Conservation (phyloP, 768 basidiomycete species). For the Podaxis rugospora region DNA sequence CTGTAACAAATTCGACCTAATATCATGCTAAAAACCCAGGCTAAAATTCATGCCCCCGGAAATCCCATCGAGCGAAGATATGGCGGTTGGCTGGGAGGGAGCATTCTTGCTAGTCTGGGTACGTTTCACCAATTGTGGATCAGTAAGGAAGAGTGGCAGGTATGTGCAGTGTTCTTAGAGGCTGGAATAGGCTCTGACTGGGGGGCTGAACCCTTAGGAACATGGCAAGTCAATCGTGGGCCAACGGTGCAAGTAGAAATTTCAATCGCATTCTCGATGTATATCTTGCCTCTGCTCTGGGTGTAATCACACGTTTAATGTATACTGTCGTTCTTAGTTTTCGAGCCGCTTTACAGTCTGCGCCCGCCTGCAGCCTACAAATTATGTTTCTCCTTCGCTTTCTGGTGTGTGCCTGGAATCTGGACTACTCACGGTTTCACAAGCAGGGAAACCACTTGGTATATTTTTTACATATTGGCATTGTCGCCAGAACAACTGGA, state of each 20-base stretch:
- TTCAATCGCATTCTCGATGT: conserved; percentile 3
- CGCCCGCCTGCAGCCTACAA: too few species aligned
- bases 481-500: neutral
- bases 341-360: too few species aligned
- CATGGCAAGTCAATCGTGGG: conserved; percentile 80
- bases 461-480: too few species aligned
- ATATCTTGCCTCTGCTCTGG: neutral
- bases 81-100: conserved; percentile 94
- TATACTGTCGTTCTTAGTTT: neutral
- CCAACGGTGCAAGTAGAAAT: conserved; percentile 74
- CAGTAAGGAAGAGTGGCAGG: conserved; percentile 90
- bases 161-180: conserved; percentile 26
- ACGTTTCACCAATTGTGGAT: conserved; percentile 99
- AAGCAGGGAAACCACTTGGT: too few species aligned
- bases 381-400: neutral
- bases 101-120: conserved; percentile 89
- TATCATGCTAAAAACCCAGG: conserved; percentile 32
- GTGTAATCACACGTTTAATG: neutral
- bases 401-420: too few species aligned
- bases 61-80: conserved; percentile 87
- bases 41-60: conserved; percentile 90
- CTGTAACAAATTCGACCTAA: neutral
- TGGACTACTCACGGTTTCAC: too few species aligned
- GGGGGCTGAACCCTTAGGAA: conserved; percentile 40
- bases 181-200: neutral